Evolutionary conservation across 768 basidiomycete genomes (phyloP), one percentile per base, ranked within the genome.

Genomic region (Leccinum pellstonianum): DNA sequence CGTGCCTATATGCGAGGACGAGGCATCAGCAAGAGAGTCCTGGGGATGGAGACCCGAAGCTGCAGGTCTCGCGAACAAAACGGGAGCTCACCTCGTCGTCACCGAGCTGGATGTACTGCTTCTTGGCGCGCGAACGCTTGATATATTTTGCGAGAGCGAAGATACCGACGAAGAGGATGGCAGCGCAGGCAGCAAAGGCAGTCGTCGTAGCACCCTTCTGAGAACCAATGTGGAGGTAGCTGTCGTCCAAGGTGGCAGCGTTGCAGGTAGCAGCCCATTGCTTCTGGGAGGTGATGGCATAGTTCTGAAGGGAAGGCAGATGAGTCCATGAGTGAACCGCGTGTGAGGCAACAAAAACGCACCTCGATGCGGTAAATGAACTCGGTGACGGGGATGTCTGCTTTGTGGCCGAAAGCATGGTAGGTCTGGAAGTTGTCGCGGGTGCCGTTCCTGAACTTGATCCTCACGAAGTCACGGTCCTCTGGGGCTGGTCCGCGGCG

Each of bases 371-470:
- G 83, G 80, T 91, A 90, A 72, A 91, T 88, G 79, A 93, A 92
- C 70, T 91, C 89, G 14, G 90, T 91, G 68, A 92, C 79, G 52
- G 90, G 87, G 67, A 93, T 88, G 68, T 92, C 91, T 57, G 84
- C 77, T 59, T 81, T 78, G 77, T 88, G 85, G 60, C 86, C 87
- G 72, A 91, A 92, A 70, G 85, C 86, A 65, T 90, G 84, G 72
- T 90, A 74, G 60, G 84, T 85, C 65, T 81, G 72, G 79, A 89
- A 92, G 69, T 77, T 75, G 58, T 77, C 77, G 54, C 74, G 62
- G 55, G 91, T 90, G 52, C 91, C 91, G 75, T 93, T 93, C 83
- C 84, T 88, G 83, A 92, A 91, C 73, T 83, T 86, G 83, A 93
- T 81, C 70, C 90, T 87, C 70, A 93, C 75, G 77, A 91, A 92